Evolutionary conservation across 2,329 filamentous ascomycete species (phyloP), one percentile per base, ranked within the genome.

Genomic region (Elsinoe arachidis): DNA sequence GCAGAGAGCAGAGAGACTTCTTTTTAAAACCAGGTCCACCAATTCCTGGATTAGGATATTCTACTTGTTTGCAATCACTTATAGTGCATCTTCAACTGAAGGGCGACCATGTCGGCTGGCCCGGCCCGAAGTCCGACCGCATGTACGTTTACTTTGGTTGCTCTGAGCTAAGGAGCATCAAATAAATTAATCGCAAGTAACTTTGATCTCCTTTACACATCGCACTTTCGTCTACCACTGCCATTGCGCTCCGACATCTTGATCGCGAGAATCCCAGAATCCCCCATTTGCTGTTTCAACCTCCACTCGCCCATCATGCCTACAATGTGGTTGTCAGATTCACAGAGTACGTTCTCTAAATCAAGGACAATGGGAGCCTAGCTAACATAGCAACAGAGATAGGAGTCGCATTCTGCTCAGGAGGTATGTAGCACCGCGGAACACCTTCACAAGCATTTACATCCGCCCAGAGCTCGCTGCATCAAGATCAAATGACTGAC

Each of bases 391-490:
- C 55, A 39, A 65, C 68, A 97, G 93, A 99, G 75, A 87, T 97
- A 68, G 93, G 93, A 66, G 91, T 96, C 62, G 89, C 91, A 71
- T 99, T 99, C 79, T 97, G 93, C 81, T 93, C 90, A 69, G 92
- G 90, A 69, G 92, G 91, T 96, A 86, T 65, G 88, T 86, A 73
- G 65, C 61, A 60, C 30, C 58, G 53, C 26, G 56, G 58, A 39
- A 56, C 23, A 55, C 51, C 23, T 38, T 23, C 59, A 44, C 61
- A 66, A 62, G 58, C 56, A 60, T 61, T 58, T 67, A 64, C 63
- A 35, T 44, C 52, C 54, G 51, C 57, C 47, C 56, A 55, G 41
- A 26, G 54, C 3, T 43, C 23, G 54, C 54, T 44, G 30, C 34
- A 11, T 49, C 41, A 11, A n/a, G 37, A 26, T 34, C 10, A 41